A percentile compares a stretch with the other conserved stretches of the same genome.
Conservation (phyloP, 2,329 filamentous ascomycete genomes). For the Chrysoporthe cubensis region DNA sequence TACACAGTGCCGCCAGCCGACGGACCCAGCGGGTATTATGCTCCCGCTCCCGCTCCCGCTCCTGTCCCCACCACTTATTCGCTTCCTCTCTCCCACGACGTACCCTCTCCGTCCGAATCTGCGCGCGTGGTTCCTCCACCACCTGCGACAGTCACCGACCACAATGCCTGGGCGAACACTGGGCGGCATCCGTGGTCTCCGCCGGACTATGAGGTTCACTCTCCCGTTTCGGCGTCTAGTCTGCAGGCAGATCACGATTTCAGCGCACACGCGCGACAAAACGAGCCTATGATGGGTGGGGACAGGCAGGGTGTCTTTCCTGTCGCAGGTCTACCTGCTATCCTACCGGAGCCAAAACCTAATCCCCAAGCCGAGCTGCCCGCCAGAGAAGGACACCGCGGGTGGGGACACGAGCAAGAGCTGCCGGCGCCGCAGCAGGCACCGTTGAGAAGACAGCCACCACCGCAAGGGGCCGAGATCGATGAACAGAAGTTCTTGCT, state of each 20-base stretch:
- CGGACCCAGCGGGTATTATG: conserved; percentile 10
- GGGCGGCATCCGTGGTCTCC: conserved; percentile 28
- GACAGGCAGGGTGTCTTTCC: conserved; percentile 3
- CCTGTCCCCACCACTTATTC: background rate
- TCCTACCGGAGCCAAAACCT: conserved; percentile 23
- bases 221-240: conserved; percentile 22
- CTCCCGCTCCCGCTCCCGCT: conserved; percentile 11
- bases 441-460: conserved; percentile 19
- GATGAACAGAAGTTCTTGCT: conserved; percentile 28
- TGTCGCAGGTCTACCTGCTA: conserved; percentile 23
- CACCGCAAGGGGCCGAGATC: conserved; percentile 24
- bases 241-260: conserved; percentile 20
- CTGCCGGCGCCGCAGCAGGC: conserved; percentile 27
- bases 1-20: conserved; percentile 16
- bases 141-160: conserved; percentile 10
- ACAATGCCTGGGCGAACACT: conserved; percentile 19
- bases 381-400: conserved; percentile 21
- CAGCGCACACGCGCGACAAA: conserved; percentile 5
- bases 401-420: conserved; percentile 26
- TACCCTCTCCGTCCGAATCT: conserved; percentile 11
- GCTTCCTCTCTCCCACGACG: background rate
- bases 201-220: conserved; percentile 25
- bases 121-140: conserved; percentile 5
- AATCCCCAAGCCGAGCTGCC: conserved; percentile 27
- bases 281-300: background rate